Conservation (phyloP, 176 grass and related monocot genomes). For the Chrysopogon serrulatus region DNA sequence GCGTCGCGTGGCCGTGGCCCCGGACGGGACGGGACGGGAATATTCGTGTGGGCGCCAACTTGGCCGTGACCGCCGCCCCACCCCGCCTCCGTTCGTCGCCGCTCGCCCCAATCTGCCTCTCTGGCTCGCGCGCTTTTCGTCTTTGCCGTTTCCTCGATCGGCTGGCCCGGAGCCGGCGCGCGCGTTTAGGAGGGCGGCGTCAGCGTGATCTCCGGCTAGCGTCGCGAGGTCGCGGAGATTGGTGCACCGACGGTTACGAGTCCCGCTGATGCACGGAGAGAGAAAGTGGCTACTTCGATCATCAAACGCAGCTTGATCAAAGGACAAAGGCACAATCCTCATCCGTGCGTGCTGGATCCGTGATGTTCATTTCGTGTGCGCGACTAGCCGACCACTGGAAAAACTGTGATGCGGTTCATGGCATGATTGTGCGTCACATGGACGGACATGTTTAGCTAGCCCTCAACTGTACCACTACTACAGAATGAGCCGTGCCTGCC, state of each 20-base stretch:
- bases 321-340: no score
- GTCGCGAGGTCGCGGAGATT: neutral
- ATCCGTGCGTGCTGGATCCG: neutral
- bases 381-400: neutral
- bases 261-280: neutral
- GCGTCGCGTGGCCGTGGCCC: neutral
- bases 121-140: neutral
- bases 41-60: slow-evolving; percentile 41
- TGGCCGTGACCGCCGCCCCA: slow-evolving; percentile 41
- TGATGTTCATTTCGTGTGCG: neutral
- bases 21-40: neutral
- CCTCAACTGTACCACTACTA: neutral
- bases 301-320: neutral
- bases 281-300: neutral
- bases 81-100: neutral
- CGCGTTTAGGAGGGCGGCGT: neutral
- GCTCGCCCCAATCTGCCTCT: neutral
- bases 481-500: neutral
- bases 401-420: neutral
- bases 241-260: neutral
- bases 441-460: neutral
- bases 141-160: neutral
- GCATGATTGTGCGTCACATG: neutral
- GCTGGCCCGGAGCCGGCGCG: neutral
- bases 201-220: neutral